Evolutionary conservation across 768 basidiomycete genomes (phyloP).

Genomic region (Psilocybe subaeruginosa): DNA sequence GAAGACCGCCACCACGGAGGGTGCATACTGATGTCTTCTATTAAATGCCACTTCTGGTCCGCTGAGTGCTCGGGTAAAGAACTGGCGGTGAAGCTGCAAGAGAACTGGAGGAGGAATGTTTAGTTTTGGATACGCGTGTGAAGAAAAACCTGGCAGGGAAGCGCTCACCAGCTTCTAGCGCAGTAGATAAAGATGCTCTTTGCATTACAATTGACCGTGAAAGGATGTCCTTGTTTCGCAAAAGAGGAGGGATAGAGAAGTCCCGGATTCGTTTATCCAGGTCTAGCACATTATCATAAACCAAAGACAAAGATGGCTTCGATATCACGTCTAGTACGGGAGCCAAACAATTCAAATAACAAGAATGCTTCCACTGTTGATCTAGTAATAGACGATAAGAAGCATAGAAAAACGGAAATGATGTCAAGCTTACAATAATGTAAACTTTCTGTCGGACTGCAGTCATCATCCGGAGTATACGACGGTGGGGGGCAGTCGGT

Average conservation of each 20-base stretch:
- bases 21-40: conserved; percentile 64
- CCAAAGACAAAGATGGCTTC: conserved; percentile 49
- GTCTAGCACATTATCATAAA: conserved; percentile 53
- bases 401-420: conserved; percentile 1
- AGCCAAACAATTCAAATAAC: conserved; percentile 59
- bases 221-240: conserved; percentile 45
- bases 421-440: conserved; percentile 42
- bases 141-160: neutral
- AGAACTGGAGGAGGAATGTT: conserved; percentile 45
- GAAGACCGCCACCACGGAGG: conserved; percentile 72
- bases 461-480: conserved; percentile 42
- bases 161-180: conserved; percentile 60
- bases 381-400: conserved; percentile 37
- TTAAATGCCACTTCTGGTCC: conserved; percentile 62
- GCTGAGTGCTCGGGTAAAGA: conserved; percentile 65
- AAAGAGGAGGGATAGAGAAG: conserved; percentile 53
- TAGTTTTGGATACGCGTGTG: neutral
- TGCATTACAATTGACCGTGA: conserved; percentile 58
- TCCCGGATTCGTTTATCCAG: conserved; percentile 66
- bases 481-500: conserved; percentile 59
- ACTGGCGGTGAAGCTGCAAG: conserved; percentile 68
- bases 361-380: conserved; percentile 74
- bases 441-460: conserved; percentile 37
- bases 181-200: conserved; percentile 58
- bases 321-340: conserved; percentile 64